Percentiles rank a stretch among this genome's conserved stretches.
Conservation (phyloP, 352 stramenopile genomes). For the Thraustochytrium striatum region DNA sequence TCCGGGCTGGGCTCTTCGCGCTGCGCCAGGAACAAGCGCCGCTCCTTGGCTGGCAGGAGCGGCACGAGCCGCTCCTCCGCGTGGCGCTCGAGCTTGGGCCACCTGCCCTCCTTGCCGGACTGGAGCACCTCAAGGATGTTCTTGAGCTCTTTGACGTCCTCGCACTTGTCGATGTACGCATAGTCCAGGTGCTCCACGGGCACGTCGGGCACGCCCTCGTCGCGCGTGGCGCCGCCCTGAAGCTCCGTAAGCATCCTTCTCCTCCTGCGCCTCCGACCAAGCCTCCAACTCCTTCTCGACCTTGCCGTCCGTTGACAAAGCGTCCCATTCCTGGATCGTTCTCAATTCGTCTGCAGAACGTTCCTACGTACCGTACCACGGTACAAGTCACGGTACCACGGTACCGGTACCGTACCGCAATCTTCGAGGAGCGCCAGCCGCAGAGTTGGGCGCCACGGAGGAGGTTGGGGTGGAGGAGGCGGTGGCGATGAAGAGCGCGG, state of each 20-base stretch:
- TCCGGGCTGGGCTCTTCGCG: constrained; percentile 59
- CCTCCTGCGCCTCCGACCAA: too few species aligned
- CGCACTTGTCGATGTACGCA: constrained; percentile 73
- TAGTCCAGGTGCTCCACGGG: constrained; percentile 86
- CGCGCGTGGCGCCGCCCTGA: not conserved
- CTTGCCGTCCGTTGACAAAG: too few species aligned
- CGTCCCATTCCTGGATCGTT: too few species aligned
- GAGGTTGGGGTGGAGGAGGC: too few species aligned
- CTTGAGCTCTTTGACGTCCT: constrained; percentile 73
- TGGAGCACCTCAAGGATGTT: constrained; percentile 73
- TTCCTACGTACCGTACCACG: too few species aligned
- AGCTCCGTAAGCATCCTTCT: not conserved
- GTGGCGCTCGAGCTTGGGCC: constrained; percentile 73
- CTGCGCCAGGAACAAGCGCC: constrained; percentile 68
- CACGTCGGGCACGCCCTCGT: constrained; percentile 54
- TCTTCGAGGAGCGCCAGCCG: too few species aligned
- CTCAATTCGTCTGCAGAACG: too few species aligned
- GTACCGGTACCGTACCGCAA: too few species aligned
- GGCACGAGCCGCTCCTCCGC: constrained; percentile 72
- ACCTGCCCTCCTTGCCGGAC: constrained; percentile 79
- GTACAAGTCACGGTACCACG: too few species aligned
- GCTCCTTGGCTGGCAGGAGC: constrained; percentile 71
- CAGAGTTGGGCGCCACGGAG: too few species aligned
- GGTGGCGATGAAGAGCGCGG: too few species aligned
- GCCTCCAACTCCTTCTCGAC: too few species aligned